Evolutionary conservation across 352 stramenopile species (phyloP), one percentile per base, ranked within the genome.

Genomic region (Phytopythium helicoides): DNA sequence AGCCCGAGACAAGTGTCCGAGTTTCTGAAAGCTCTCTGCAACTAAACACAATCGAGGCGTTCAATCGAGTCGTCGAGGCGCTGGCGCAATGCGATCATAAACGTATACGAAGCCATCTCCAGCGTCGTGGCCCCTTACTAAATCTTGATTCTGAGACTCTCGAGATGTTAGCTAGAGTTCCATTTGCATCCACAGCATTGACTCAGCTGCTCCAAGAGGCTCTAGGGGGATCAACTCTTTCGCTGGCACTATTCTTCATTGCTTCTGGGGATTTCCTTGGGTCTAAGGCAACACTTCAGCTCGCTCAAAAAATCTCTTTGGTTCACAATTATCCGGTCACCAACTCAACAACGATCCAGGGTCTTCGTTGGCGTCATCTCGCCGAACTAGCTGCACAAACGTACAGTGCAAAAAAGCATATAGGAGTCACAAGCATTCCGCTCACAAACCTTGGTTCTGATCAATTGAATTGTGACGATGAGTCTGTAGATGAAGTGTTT

Each of bases 181-280:
- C 62, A 6, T 79, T 66, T 23, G 58, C 67, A 10, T 56, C 54
- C 7, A 77, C 72, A 16, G 34, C 55, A 16, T 41, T 87, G 0
- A 87, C 73, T 0, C 60, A 69, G 21, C 40, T 81, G 21, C 48
- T 89, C 1, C 68, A 78, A 41, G 66, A 86, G 36, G 54, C 64
- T 11, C 48, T 89, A 6, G 73, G 75, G 15, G 78, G 75, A 12
- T 85, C 86, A 25, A 78, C 68, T 40, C 51, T 86, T 11, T 72
- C 78, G 0, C 56, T 82, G n/a, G 64, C 65, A 21, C 45, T 87
- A 1, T 36, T 82, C 16, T 75, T 64, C 23, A 12, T 89, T 14
- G 56, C 56, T 22, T 66, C 64, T 14, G 58, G 56, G 2, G 74
- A 87, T 58, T 51, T 72, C 10, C 45, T 49, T 16, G 76, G 71